Conservation (phyloP, 192 early-diverging fungal genomes). For the Coemansia sp. region DNA sequence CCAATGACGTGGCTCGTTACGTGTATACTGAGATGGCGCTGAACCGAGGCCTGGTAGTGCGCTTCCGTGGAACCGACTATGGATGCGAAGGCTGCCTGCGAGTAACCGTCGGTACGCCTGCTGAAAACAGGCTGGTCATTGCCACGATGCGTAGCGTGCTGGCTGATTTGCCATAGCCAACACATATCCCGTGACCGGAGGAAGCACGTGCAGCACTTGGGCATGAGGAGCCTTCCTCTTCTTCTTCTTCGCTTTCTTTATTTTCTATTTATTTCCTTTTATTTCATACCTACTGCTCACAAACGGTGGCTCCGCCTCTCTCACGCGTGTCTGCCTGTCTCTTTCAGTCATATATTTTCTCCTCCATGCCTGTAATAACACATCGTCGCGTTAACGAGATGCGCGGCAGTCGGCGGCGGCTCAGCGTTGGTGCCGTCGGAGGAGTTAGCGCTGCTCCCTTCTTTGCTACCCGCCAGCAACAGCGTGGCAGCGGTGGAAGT, state of each 20-base stretch:
- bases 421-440: constrained; percentile 42
- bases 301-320: neutral
- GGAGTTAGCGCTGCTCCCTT: neutral
- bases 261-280: neutral
- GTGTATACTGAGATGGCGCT: constrained; percentile 88
- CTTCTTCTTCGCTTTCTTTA: neutral
- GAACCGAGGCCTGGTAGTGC: constrained; percentile 81
- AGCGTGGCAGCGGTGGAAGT: neutral
- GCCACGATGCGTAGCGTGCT: constrained; percentile 43
- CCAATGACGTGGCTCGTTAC: constrained; percentile 66
- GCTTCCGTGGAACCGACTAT: constrained; percentile 87
- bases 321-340: neutral
- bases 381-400: constrained; percentile 48
- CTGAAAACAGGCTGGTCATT: constrained; percentile 76
- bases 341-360: neutral
- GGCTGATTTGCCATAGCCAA: neutral
- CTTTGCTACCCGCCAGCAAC: neutral
- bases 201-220: too few species aligned
- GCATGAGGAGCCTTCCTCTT: neutral
- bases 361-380: constrained; percentile 48
- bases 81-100: constrained; percentile 94
- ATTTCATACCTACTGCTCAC: neutral
- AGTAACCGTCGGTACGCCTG: constrained; percentile 86
- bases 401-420: constrained; percentile 49
- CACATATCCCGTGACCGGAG: too few species aligned